phyloP scores from a whole-genome alignment of 192 early-diverging fungal genomes.

The Lobosporangium transversale region DNA sequence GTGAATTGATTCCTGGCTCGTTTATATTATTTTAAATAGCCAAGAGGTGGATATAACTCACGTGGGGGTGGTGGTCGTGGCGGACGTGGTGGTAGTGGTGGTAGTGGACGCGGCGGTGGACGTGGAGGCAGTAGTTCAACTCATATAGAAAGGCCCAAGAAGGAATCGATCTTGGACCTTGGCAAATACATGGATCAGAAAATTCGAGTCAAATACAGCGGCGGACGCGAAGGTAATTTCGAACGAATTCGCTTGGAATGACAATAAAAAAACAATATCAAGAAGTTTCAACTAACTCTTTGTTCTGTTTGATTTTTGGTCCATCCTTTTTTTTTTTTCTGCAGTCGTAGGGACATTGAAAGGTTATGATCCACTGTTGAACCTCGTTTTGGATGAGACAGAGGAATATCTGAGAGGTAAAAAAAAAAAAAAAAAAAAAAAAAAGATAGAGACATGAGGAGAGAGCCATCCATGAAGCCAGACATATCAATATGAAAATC shows the following conservation, averaged over 20 bases:
- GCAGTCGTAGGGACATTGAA: slow-evolving; percentile 90
- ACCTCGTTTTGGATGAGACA: slow-evolving; percentile 94
- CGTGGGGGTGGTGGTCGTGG: slow-evolving; percentile 62
- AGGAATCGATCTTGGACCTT: slow-evolving; percentile 94
- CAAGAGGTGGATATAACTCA: slow-evolving; percentile 59
- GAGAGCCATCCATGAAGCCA: too few species aligned
- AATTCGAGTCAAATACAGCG: slow-evolving; percentile 92
- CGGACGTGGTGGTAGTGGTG: slow-evolving; percentile 59
- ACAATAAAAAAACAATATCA: too few species aligned
- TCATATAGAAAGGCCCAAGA: slow-evolving; percentile 74
- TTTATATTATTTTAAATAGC: slow-evolving; percentile 30
- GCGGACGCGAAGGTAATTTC: slow-evolving; percentile 89
- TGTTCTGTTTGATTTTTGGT: too few species aligned
- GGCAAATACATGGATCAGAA: slow-evolving; percentile 93
- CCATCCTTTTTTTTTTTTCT: slow-evolving; percentile 6
- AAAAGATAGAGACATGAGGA: background rate
- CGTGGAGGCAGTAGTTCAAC: slow-evolving; percentile 56
- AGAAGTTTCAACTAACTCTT: too few species aligned
- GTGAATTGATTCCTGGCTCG: too few species aligned
- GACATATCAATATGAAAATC: too few species aligned
- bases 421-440: slow-evolving; percentile 10
- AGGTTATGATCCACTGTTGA: slow-evolving; percentile 92
- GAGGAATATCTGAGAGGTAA: slow-evolving; percentile 83
- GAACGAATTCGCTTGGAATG: background rate
- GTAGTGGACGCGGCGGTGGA: slow-evolving; percentile 61